Evolutionary conservation across 495 filamentous ascomycete genomes (phyloP), one percentile per base, ranked within the genome.

Genomic region (Delitschia confertaspora): DNA sequence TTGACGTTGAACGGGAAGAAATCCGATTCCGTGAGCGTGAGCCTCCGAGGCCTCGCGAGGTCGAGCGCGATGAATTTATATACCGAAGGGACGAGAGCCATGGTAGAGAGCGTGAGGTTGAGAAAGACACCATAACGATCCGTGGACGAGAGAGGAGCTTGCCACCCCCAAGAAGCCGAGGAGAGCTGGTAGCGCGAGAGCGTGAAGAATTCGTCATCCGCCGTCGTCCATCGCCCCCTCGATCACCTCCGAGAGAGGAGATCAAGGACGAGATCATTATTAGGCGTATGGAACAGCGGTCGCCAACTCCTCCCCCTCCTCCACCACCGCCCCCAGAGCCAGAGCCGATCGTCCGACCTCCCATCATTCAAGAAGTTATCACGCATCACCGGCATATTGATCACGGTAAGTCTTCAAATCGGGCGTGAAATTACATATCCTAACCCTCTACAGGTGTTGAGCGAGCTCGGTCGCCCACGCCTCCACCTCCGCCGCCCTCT

Each of bases 341-440:
- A 3, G 65, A 68, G 41, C 60, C 72, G 20, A 78, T 86, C 56
- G 70, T 74, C 49, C 77, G 74, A 14, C 81, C 82, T 3, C 73
- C 76, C 3, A 82, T 88, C 51, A 79, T 83, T 56, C 76, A 85
- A 47, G 82, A 93, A 56, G 73, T 91, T 32, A 83, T 88, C 45
- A 86, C 83, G 1, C 85, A 88, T 60, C 88, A 91, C 57, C 73
- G 81, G 17, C 81, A 89, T 53, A 83, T 93, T 56, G 83, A 95
- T 60, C 85, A 94, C 65, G 88, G 86, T 82, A 69, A 61, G 64
- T 44, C 11, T 21, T 9, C n/a, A 9, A 11, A 25, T 14, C 10
- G 14, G 18, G 1, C 18, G 31, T 5, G n/a, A 3, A 26, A 3
- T 16, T n/a, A 18, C 17, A 8, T 13, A 14, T 29, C 17, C 39